Base-by-base conservation (phyloP, 139 green algal species). In the Ettlia oleoabundans region DNA sequence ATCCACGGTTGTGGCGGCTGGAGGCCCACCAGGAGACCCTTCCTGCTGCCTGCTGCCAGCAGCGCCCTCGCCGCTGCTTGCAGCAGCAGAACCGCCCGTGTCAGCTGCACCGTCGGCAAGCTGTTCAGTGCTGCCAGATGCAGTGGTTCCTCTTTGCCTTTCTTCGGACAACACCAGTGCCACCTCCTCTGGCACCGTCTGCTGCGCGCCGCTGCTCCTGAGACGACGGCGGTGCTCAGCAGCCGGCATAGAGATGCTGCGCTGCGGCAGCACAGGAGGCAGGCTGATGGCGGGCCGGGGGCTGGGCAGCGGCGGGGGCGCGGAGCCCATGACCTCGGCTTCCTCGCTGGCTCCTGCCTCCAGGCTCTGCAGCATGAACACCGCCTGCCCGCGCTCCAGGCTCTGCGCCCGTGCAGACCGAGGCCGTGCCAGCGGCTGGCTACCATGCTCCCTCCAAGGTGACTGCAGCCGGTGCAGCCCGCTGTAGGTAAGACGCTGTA, bases 281-380 rank as follows among this genome's bases (percentile, higher is more conserved):
- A 80, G 53, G 73, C 73, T 80, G 52, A 80, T 53, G 73, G 52
- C 67, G 37, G 73, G 42, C 9, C 73, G 73, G 33, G 72, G 73
- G 73, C 73, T 80, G 73, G 73, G 73, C 52, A 69, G 47, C 1
- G 35, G 73, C 35, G 58, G 33, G 24, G 58, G 53, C 69, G 15
- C 47, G 47, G 13, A 24, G 47, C 47, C 47, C 47, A 37, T 13
- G 10, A 6, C 24, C 52, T 80, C 53, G 24, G 53, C 30, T 64
- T 47, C 40, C 33, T 13, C 65, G 35, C 28, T 0, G 52, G 24
- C 38, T 58, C 8, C 67, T 37, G 40, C 38, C 40, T 75, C 67
- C 22, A 28, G 42, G 63, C 42, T 35, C 35, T 64, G 40, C 72
- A 86, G 62, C 76, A 84, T 77, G 52, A 81, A 71, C 19, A 71